Evolutionary conservation across 2,329 filamentous ascomycete genomes (phyloP).

Genomic region (Botrytis galanthina): DNA sequence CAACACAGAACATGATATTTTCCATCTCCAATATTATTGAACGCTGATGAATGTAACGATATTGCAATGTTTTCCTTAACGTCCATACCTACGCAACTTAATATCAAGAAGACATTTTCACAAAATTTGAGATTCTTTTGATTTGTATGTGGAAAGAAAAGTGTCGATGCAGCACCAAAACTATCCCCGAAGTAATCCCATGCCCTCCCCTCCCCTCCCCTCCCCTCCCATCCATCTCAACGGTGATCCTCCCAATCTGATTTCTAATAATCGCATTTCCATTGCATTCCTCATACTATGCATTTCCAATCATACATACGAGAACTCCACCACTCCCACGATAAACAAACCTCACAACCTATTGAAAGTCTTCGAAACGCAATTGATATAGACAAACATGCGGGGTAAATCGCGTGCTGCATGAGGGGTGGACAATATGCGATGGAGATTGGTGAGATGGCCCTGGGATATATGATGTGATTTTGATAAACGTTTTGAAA

Average conservation of each 20-base stretch:
- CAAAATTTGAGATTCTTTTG: not conserved
- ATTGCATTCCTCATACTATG: no score
- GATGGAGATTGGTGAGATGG: not conserved
- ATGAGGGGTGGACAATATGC: not conserved
- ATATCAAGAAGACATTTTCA: rapidly evolving
- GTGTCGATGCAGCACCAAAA: not conserved
- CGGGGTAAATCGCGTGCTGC: conserved; percentile 12
- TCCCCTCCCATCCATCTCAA: not conserved
- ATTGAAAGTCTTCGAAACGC: not conserved
- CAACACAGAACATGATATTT: not conserved
- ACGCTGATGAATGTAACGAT: not conserved
- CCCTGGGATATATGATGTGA: not conserved
- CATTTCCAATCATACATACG: not conserved
- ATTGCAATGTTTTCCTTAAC: not conserved
- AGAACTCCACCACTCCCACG: not conserved
- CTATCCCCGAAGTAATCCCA: not conserved
- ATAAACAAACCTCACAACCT: not conserved
- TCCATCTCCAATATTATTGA: not conserved
- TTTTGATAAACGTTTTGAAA: not conserved
- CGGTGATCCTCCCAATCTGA: not conserved
- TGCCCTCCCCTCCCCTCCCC: not conserved
- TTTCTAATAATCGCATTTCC: not conserved
- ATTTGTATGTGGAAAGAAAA: not conserved
- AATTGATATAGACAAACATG: not conserved
- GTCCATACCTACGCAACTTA: not conserved